A percentile compares a stretch with the other conserved stretches of the same genome.
These are phyloP conservation scores for Pascua guehoae DNA, from an alignment of 1,284 basidiomycete genomes.

Conservation along the genomic window DNA sequence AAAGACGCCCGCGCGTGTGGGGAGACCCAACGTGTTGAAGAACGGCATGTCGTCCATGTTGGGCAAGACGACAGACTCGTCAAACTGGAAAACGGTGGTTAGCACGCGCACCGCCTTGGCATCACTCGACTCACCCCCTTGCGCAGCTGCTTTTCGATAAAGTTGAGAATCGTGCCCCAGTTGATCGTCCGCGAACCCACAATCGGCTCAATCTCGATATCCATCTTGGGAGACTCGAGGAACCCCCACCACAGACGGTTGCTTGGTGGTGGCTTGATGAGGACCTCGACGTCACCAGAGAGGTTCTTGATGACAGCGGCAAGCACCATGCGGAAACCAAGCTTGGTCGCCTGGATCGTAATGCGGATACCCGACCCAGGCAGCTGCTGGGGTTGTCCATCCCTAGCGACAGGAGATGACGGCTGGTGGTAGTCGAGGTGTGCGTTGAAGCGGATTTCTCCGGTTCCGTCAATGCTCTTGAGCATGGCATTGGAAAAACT, in stretches of 20 bases:
- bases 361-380: conserved; percentile 77
- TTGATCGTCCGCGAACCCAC: conserved; percentile 67
- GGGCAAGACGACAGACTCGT: conserved; percentile 88
- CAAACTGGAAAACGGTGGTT: conserved; percentile 65
- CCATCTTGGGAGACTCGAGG: conserved; percentile 85
- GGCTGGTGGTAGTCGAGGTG: conserved; percentile 63
- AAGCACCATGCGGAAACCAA: conserved; percentile 81
- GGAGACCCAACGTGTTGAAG: conserved; percentile 70
- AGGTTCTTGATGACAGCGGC: conserved; percentile 79
- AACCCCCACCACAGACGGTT: conserved; percentile 98
- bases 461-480: conserved; percentile 88
- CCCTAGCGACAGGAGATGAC: no score
- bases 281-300: conserved; percentile 84
- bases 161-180: conserved; percentile 71
- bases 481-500: conserved; percentile 88
- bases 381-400: conserved; percentile 13
- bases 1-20: conserved; percentile 84
- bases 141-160: conserved; percentile 81
- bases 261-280: conserved; percentile 91
- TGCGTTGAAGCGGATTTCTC: conserved; percentile 84
- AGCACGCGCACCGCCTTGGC: not conserved
- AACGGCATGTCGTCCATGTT: conserved; percentile 98
- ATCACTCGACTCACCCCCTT: conserved; percentile 67
- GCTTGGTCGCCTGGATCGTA: conserved; percentile 77
- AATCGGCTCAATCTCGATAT: conserved; percentile 83